These are phyloP conservation scores for Albatrellus ellisii DNA, from an alignment of 768 basidiomycete species.

Conservation along the genomic window DNA sequence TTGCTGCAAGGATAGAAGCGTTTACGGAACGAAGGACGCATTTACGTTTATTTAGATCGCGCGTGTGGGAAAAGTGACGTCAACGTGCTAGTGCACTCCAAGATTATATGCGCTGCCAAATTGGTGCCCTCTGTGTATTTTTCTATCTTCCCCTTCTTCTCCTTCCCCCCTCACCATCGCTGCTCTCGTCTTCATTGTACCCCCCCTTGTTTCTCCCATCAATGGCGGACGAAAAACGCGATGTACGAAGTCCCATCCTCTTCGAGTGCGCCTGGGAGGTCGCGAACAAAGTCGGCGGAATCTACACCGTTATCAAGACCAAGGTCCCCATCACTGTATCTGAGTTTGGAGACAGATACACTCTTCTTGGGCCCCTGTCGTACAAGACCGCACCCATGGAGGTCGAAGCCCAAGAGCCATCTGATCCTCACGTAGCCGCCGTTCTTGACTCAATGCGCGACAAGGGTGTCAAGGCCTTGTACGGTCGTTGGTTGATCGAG, in stretches of 20 bases:
- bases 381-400: constrained; percentile 99
- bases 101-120: not conserved
- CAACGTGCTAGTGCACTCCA: not conserved
- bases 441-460: constrained; percentile 75
- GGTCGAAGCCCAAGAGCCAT: constrained; percentile 87
- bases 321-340: constrained; percentile 97
- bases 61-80: not conserved
- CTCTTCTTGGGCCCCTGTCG: constrained; percentile 92
- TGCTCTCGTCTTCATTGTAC: not conserved
- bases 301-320: constrained; percentile 99
- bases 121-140: not conserved
- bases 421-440: constrained; percentile 62
- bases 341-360: constrained; percentile 92
- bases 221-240: constrained; percentile 37
- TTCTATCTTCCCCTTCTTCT: not conserved
- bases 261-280: constrained; percentile 99
- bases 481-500: constrained; percentile 97
- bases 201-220: not conserved
- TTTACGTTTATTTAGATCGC: too few relatives aligned
- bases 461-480: constrained; percentile 87
- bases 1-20: too few relatives aligned
- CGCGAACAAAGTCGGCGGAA: constrained; percentile 97
- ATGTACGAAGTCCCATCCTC: constrained; percentile 67
- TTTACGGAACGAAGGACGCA: too few relatives aligned
- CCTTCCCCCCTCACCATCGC: constrained; percentile 1